Percentiles rank a stretch among this genome's conserved stretches.
Evolutionary conservation across 768 basidiomycete species (phyloP).

Genomic region (Ramaria rubella): DNA sequence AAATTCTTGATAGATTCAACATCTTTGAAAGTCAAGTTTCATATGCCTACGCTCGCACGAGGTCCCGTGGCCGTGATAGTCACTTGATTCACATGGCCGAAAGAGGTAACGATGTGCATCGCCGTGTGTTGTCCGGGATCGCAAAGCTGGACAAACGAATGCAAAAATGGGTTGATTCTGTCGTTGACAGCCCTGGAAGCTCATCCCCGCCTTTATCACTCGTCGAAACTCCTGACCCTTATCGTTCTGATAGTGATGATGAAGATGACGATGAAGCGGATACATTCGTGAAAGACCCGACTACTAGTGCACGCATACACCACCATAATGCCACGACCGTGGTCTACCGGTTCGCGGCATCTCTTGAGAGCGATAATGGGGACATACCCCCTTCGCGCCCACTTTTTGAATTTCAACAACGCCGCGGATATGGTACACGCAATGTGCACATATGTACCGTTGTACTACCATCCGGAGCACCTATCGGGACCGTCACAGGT

Average conservation of each 20-base stretch:
- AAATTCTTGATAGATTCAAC: slow-evolving; percentile 41
- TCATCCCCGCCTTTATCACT: slow-evolving; percentile 42
- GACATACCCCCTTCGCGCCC: slow-evolving; percentile 15
- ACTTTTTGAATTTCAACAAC: slow-evolving; percentile 37
- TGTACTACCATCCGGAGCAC: slow-evolving; percentile 38
- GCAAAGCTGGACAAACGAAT: slow-evolving; percentile 36
- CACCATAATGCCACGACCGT: slow-evolving; percentile 50
- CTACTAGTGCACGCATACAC: slow-evolving; percentile 53
- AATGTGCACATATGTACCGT: slow-evolving; percentile 41
- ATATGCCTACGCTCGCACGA: slow-evolving; percentile 47
- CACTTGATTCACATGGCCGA: slow-evolving; percentile 61
- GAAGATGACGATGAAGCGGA: slow-evolving; percentile 32
- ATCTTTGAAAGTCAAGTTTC: slow-evolving; percentile 58
- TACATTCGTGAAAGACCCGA: slow-evolving; percentile 51
- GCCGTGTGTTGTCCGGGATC: slow-evolving; percentile 41
- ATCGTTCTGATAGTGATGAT: slow-evolving; percentile 44
- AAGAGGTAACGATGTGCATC: slow-evolving; percentile 48
- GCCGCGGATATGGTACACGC: slow-evolving; percentile 23
- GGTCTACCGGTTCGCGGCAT: slow-evolving; percentile 45
- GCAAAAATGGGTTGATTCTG: slow-evolving; percentile 43
- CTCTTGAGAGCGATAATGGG: slow-evolving; percentile 5
- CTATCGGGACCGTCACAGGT: slow-evolving; percentile 38
- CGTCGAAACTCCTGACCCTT: slow-evolving; percentile 34
- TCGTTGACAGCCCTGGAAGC: slow-evolving; percentile 32
- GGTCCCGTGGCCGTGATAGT: slow-evolving; percentile 40